Evolutionary conservation across 306 rosid genomes (phyloP).

Genomic region (Sechiopsis laciniata): DNA sequence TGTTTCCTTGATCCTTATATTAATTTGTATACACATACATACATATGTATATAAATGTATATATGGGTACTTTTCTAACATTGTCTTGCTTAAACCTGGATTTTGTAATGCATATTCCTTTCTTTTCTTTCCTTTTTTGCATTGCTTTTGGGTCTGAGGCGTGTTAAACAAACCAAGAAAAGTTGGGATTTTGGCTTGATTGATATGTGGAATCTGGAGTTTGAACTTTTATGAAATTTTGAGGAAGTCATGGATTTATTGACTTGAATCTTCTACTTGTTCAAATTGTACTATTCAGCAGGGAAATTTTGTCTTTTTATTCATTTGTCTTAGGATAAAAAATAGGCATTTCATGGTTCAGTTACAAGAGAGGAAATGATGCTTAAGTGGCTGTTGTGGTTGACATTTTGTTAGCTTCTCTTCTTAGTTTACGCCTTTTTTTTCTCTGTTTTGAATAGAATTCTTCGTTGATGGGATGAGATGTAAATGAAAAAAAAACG

Average conservation of each 20-base stretch:
- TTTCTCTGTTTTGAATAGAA: not conserved
- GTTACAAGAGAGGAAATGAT: not conserved
- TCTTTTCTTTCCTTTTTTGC: not conserved
- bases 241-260: constrained; percentile 10
- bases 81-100: not conserved
- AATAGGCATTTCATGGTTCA: not conserved
- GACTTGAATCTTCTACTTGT: not conserved
- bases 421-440: not conserved
- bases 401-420: not conserved
- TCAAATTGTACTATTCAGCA: not conserved
- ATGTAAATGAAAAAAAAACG: not conserved
- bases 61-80: not conserved
- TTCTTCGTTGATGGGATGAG: not conserved
- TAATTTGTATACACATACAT: not conserved
- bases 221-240: not conserved
- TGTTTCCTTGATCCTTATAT: not conserved
- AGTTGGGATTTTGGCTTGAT: constrained; percentile 5
- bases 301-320: not conserved
- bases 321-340: not conserved
- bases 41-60: not conserved
- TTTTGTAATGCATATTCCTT: not conserved
- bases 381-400: not conserved
- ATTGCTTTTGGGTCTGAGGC: not conserved
- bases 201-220: not conserved
- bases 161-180: not conserved